A percentile compares a stretch with the other conserved stretches of the same genome.
Evolutionary conservation across 768 basidiomycete genomes (phyloP).

Genomic region (Chalciporus piperatus): DNA sequence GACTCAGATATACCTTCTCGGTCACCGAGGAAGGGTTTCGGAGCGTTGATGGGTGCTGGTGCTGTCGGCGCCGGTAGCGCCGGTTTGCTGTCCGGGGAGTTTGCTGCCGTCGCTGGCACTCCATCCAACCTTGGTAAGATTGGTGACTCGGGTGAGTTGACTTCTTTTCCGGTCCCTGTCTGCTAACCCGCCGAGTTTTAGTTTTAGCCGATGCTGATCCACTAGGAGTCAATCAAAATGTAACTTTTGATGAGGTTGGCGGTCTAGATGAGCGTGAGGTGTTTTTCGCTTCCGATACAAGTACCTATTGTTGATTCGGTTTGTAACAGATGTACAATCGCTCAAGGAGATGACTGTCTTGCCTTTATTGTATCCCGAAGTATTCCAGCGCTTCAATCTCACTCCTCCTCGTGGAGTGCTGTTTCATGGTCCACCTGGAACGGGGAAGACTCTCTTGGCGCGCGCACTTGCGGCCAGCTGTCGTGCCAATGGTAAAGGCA

Average conservation of each 20-base stretch:
- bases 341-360: slow-evolving; percentile 98
- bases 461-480: slow-evolving; percentile 93
- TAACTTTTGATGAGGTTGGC: slow-evolving; percentile 96
- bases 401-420: slow-evolving; percentile 96
- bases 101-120: slow-evolving; percentile 63
- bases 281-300: not conserved
- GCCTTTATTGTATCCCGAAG: slow-evolving; percentile 92
- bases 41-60: slow-evolving; percentile 47
- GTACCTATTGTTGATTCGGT: slow-evolving; percentile 1
- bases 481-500: slow-evolving; percentile 79
- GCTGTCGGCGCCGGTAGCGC: slow-evolving; percentile 46
- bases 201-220: slow-evolving; percentile 95
- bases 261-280: slow-evolving; percentile 87
- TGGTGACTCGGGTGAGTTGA: slow-evolving; percentile 62
- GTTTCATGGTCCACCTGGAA: slow-evolving; percentile 99
- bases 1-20: slow-evolving; percentile 72
- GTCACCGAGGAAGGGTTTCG: slow-evolving; percentile 67
- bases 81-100: slow-evolving; percentile 59
- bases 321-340: slow-evolving; percentile 78
- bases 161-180: slow-evolving; percentile 12
- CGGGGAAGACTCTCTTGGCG: slow-evolving; percentile 93
- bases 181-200: slow-evolving; percentile 26
- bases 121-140: slow-evolving; percentile 86
- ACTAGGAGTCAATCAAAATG: slow-evolving; percentile 86
- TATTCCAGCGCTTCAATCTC: slow-evolving; percentile 90